Base-by-base conservation (phyloP, 306 rosid genomes). In the Vigna angularis region DNA sequence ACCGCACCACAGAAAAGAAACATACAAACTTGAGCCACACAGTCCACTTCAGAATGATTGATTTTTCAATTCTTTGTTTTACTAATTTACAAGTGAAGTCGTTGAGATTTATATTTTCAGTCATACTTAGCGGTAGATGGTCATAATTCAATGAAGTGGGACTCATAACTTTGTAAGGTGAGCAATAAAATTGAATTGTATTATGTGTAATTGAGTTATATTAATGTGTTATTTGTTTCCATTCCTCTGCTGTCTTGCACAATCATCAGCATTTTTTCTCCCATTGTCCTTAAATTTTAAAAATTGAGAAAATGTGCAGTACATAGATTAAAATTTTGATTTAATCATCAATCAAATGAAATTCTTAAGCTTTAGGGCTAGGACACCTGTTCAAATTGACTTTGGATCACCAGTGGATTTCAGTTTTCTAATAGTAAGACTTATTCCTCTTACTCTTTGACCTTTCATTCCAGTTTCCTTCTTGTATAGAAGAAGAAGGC, bases 381-480 rank as follows among this genome's bases (percentile, higher is more conserved):
- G 22, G 22, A 20, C 22, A 20, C 22, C 22, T 20, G 22, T 20
- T 20, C 22, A 20, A 20, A 1, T 20, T 55, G 22, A 62, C 51
- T 24, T 24, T 72, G 57, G 40, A 73, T 53, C 59, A 22, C 51
- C 44, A 42, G 51, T 44, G 63, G n/a, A 12, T 45, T 69, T 53
- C 20, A 52, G 45, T 28, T 69, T 18, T 48, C 40, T 13, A 69
- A 48, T 48, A 5, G 4, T 49, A 34, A 69, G 8, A 15, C 24
- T 69, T 24, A 49, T 1, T 26, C 17, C 9, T 24, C 9, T 34
- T 56, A 55, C 68, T 24, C 8, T 15, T 7, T 56, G 24, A 55
- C 32, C 14, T 8, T 72, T 53, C 36, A 72, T 72, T 52, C 18
- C 30, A 15, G 18, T 72, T 52, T 72, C 48, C 24, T 63, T 63